Conservation (phyloP, 306 rosid species). For the Dalbergia cultrata region DNA sequence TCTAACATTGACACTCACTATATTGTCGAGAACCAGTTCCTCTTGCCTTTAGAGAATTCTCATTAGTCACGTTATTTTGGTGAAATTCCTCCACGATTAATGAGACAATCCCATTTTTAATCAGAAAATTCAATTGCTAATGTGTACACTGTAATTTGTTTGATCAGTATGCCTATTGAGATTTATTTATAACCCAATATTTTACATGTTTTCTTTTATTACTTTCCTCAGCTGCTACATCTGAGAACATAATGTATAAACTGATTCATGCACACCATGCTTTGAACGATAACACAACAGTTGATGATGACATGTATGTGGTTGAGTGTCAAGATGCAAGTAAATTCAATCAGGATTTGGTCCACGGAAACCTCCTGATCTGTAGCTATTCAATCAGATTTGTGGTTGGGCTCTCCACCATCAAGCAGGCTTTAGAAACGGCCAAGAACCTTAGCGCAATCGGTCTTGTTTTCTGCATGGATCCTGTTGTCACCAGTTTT, state of each 20-base stretch:
- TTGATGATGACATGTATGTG: constrained; percentile 71
- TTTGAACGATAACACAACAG: constrained; percentile 63
- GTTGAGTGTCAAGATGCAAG: constrained; percentile 90
- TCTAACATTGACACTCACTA: not conserved
- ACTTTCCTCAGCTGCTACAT: constrained; percentile 71
- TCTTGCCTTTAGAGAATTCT: not conserved
- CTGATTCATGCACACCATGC: constrained; percentile 84
- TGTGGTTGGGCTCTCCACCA: constrained; percentile 85
- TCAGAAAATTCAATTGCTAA: not conserved
- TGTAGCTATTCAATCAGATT: constrained; percentile 92
- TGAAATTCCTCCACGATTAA: not conserved
- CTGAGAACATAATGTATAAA: constrained; percentile 60
- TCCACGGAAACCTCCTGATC: constrained; percentile 83
- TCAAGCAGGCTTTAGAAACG: constrained; percentile 75
- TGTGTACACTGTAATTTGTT: constrained; percentile 37
- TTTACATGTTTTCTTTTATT: constrained; percentile 31
- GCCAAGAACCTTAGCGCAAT: constrained; percentile 84
- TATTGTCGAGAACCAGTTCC: not conserved
- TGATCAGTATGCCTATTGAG: not conserved
- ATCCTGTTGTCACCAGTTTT: constrained; percentile 76
- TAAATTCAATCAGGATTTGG: constrained; percentile 63
- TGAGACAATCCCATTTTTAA: not conserved
- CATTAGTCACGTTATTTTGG: not conserved
- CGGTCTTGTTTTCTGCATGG: constrained; percentile 89
- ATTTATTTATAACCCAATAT: constrained; percentile 18